Evolutionary conservation across 2,329 filamentous ascomycete species (phyloP).

Genomic region (Botryotinia calthae): DNA sequence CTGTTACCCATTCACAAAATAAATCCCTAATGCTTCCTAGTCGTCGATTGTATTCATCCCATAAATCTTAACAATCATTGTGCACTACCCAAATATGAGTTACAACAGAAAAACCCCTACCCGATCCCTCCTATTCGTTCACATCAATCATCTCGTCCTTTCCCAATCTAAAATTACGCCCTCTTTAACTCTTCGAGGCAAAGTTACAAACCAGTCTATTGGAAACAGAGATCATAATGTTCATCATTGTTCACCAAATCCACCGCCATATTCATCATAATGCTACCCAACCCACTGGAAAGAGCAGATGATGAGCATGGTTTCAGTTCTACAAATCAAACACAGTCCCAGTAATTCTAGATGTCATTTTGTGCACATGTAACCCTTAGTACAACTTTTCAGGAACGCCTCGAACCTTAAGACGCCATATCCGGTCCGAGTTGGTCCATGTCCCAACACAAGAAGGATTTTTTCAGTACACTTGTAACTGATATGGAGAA

Average conservation of each 20-base stretch:
- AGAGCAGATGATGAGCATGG: not conserved
- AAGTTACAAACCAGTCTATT: not conserved
- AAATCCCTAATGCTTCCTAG: not conserved
- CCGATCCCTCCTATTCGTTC: not conserved
- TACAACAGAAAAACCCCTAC: not conserved
- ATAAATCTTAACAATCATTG: not conserved
- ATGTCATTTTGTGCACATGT: constrained; percentile 14
- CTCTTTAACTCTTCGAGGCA: not conserved
- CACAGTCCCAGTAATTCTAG: not conserved
- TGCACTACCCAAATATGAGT: not conserved
- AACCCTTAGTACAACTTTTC: not conserved
- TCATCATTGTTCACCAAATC: not conserved
- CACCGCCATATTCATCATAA: not conserved
- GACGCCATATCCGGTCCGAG: not conserved
- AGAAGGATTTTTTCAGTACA: not conserved
- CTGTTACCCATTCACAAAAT: not conserved
- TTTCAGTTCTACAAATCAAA: not conserved
- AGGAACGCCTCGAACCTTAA: constrained; percentile 11
- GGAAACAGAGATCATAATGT: not conserved
- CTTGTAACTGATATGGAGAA: not conserved
- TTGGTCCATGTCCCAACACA: not conserved
- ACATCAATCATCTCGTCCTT: not conserved
- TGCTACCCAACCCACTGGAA: not conserved
- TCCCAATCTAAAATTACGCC: not conserved
- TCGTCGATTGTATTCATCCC: not conserved